Evolutionary conservation across 106 monocot species (phyloP), one percentile per base, ranked within the genome.

Genomic region (Vanilla planifolia): DNA sequence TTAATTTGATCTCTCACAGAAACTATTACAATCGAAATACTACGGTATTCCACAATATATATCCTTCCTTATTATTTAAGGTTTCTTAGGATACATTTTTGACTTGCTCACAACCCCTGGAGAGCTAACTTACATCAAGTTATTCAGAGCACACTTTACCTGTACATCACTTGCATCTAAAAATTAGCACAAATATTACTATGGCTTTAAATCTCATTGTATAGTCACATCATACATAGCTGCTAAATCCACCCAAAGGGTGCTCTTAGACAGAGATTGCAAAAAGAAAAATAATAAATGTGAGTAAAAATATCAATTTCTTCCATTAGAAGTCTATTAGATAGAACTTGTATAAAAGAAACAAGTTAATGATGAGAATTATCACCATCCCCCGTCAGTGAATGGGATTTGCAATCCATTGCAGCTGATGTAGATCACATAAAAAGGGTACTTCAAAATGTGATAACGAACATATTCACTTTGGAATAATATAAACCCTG

Each of bases 401-500:
- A 24, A 25, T 53, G 16, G 16, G 16, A 53, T 32, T 4, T 22
- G 6, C 15, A 34, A 9, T 30, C 53, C 27, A 55, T 21, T 9
- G 57, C 10, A 8, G 5, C 57, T 20, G 17, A 9, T 34, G 57
- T 34, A 33, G 35, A 20, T 21, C 35, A 57, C 57, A 35, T 35
- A 28, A 57, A 15, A 57, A 28, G 2, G 57, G 37, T 36, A 35
- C 28, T 30, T 53, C 26, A 27, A 53, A 22, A 16, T 5, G 15
- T 19, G 33, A 57, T 1, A 35, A 57, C 2, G 21, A 57, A 21
- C 57, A 57, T 30, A 23, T 10, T 9, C 11, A 15, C 13, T 29
- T 53, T 30, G 29, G 15, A 53, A 30, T 35, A 36, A 28, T 57
- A 35, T 36, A 35, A 15, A 14, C 35, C 57, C 57, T 57, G 35